Evolutionary conservation across 1,284 basidiomycete genomes (phyloP), one percentile per base, ranked within the genome.

Genomic region (Cutaneotrichosporon daszewskae): DNA sequence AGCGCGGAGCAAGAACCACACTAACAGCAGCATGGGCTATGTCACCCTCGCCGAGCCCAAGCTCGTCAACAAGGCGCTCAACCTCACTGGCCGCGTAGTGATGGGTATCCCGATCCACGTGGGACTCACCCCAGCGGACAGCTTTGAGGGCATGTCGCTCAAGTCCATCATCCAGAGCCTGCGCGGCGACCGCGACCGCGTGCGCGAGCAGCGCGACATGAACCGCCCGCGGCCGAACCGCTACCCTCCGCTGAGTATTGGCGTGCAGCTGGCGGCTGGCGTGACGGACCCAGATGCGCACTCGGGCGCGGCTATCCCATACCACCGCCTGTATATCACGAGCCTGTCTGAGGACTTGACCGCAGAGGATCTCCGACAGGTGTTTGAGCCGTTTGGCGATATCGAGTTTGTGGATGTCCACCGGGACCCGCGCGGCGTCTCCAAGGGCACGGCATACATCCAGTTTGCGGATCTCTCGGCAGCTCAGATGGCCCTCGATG

Each of bases 391-490:
- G 4, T 99, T 98, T 69, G 94, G 94, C 58, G 86, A 89, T 71
- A 79, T 99, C 57, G 92, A 94, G 71, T 94, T 94, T 74, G 92
- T 98, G 64, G 94, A 99, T 76, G 79, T 98, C 62, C 94, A 97
- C 71, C 81, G 84, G 62, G 91, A 96, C 70, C 46, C 57, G 29
- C 56, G 60, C 26, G 59, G 66, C 59, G 23, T 32, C 24, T 32
- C 32, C 73, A 97, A 97, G 72, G 95, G 95, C 28, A 97, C 95
- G 68, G 91, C 89, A 22, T 99, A 98, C 67, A 86, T 99, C 32
- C 95, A 98, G 83, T 95, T 90, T 71, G 87, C 88, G 62, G 79
- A 86, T 37, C 75, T 82, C 14, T 85, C 90, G 61, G 87, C 96
- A 64, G 94, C 95, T 16, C 85, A 87, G 67, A 92, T 92, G 82